Base-by-base conservation (phyloP, 257 asterid species). In the Craterostigma plantagineum region DNA sequence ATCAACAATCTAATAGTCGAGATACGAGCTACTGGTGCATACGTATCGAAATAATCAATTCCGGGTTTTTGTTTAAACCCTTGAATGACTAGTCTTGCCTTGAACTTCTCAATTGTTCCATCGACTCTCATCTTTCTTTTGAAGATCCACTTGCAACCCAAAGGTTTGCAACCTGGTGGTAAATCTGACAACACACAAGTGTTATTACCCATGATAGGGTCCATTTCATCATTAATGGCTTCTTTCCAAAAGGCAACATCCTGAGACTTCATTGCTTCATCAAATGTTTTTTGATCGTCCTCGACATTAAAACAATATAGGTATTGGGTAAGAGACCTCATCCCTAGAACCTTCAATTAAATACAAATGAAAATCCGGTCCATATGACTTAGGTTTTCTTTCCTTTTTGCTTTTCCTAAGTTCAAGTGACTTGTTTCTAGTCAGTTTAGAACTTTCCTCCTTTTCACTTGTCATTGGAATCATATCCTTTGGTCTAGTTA, bases 91-190 rank as follows among this genome's bases (percentile, higher is more conserved):
- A 37, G 10, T 37, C 42, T 10, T 0, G 42, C 42, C 14, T 37
- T 37, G 14, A 37, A 37, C 42, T 37, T 37, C 5, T 37, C 14
- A 13, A 37, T 37, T 11, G 42, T 37, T 37, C 42, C 42, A 37
- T 37, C 42, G 14, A 13, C 4, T 37, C 3, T 37, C 42, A 37
- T 37, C 14, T 37, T 37, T 37, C 42, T 37, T 13, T 37, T 37
- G 10, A 37, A 37, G 1, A 37, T 37, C 14, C 13, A 37, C 0
- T 13, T 37, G 14, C 42, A 37, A 13, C 9, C 42, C 9, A 37
- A 37, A 37, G 42, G 42, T 13, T 37, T 37, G 42, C 42, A 37
- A 37, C 42, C 42, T 2, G 42, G 42, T 37, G 42, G 42, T 37
- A 37, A 37, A 37, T 37, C 42, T 0, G 42, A 37, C 10, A 37